Conservation (phyloP, 2,329 filamentous ascomycete species). For the Fusarium transvaalense region DNA sequence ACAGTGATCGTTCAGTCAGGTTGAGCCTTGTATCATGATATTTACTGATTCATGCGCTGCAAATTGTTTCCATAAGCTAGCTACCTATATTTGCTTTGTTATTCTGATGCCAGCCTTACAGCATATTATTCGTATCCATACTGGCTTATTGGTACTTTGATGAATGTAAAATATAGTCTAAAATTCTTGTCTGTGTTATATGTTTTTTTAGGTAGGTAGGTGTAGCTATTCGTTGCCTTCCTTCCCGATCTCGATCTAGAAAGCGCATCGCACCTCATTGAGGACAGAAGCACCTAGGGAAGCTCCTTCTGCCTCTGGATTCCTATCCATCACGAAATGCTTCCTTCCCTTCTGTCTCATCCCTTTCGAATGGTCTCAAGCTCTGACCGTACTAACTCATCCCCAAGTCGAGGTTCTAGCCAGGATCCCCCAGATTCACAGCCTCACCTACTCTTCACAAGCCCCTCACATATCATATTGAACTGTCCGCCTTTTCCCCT, state of each 20-base stretch:
- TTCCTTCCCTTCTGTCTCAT: constrained; percentile 21
- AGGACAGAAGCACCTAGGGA: neutral
- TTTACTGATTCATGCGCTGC: neutral
- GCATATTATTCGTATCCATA: no score
- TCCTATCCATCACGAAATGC: neutral
- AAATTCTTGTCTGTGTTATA: no score
- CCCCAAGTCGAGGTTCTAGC: constrained; percentile 2
- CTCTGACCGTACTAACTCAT: constrained; percentile 10
- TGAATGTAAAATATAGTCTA: no score
- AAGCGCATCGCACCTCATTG: neutral
- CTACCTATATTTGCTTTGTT: neutral
- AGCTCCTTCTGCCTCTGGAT: neutral
- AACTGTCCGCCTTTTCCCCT: constrained; percentile 8
- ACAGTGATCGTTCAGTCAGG: neutral
- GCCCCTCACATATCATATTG: constrained; percentile 34
- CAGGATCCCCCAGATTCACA: constrained; percentile 25
- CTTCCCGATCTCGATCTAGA: neutral
- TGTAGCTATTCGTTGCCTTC: neutral
- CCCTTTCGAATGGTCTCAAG: constrained; percentile 14
- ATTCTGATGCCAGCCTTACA: neutral
- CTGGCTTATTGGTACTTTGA: no score
- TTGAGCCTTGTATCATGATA: neutral
- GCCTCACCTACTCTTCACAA: constrained; percentile 20
- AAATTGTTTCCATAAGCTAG: neutral
- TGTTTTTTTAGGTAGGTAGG: no score